Evolutionary conservation across 1,139 yeast genomes (phyloP).

Genomic region (Blastobotrys ciferrii): DNA sequence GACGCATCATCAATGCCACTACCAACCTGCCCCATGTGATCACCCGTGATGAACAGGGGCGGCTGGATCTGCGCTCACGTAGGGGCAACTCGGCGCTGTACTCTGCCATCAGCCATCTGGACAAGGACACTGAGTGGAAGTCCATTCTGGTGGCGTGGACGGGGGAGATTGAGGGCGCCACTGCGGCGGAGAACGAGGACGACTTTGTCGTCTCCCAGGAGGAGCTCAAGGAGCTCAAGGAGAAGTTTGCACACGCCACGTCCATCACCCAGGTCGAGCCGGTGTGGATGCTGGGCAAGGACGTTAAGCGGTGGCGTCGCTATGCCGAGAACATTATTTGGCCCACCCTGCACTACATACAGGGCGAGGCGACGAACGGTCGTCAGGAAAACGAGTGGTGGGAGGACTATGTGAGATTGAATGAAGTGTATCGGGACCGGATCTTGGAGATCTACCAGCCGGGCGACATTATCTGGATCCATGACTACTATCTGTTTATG

Average conservation of each 20-base stretch:
- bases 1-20: constrained; percentile 66
- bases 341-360: constrained; percentile 94
- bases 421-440: constrained; percentile 83
- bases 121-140: constrained; percentile 73
- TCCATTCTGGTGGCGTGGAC: constrained; percentile 93
- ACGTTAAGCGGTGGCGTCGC: constrained; percentile 61
- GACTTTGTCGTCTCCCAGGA: constrained; percentile 2
- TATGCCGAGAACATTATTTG: constrained; percentile 90
- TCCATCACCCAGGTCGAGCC: constrained; percentile 55
- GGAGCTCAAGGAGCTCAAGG: not conserved
- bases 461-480: constrained; percentile 94
- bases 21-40: constrained; percentile 68
- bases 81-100: constrained; percentile 85
- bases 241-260: constrained; percentile 6
- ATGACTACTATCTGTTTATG: constrained; percentile 82
- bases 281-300: constrained; percentile 57
- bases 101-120: constrained; percentile 65
- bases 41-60: constrained; percentile 20
- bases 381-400: constrained; percentile 75
- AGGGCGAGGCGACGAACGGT: constrained; percentile 67
- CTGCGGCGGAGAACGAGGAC: constrained; percentile 53
- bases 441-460: constrained; percentile 71
- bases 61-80: constrained; percentile 34
- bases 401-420: constrained; percentile 86
- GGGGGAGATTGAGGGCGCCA: constrained; percentile 64